Conservation (phyloP, 2,329 filamentous ascomycete species). For the Botryotinia globosa region DNA sequence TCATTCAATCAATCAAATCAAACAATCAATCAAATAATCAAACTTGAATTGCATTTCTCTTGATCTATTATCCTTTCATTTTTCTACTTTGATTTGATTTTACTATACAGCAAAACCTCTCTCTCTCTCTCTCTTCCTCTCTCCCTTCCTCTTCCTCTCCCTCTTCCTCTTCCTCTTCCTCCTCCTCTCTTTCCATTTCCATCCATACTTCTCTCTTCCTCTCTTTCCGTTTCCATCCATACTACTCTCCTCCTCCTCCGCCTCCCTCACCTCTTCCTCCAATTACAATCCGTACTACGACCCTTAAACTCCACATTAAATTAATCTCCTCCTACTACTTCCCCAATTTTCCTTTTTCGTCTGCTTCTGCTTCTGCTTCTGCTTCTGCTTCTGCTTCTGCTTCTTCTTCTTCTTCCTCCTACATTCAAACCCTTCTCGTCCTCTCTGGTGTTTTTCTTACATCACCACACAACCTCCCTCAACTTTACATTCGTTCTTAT, state of each 20-base stretch:
- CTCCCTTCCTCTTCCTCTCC: too few relatives aligned
- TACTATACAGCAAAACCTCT: too few relatives aligned
- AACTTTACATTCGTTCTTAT: slow-evolving; percentile 9
- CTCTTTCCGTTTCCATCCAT: background rate
- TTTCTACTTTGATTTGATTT: too few relatives aligned
- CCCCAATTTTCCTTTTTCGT: background rate
- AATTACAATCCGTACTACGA: background rate
- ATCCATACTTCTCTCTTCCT: background rate
- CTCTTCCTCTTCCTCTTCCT: background rate
- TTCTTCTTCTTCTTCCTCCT: background rate
- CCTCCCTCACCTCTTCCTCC: background rate
- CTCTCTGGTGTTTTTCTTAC: background rate
- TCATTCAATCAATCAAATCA: too few relatives aligned
- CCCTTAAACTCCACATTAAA: background rate
- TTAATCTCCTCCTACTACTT: background rate
- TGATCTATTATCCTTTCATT: too few relatives aligned
- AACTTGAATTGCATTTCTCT: too few relatives aligned
- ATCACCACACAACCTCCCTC: background rate
- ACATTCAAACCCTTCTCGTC: background rate
- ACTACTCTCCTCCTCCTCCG: background rate
- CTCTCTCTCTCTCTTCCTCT: too few relatives aligned
- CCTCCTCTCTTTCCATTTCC: background rate
- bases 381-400: too few relatives aligned
- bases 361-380: background rate
- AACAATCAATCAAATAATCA: too few relatives aligned